Base-by-base conservation (phyloP, 2,329 filamentous ascomycete species). In the Talaromyces sp. region DNA sequence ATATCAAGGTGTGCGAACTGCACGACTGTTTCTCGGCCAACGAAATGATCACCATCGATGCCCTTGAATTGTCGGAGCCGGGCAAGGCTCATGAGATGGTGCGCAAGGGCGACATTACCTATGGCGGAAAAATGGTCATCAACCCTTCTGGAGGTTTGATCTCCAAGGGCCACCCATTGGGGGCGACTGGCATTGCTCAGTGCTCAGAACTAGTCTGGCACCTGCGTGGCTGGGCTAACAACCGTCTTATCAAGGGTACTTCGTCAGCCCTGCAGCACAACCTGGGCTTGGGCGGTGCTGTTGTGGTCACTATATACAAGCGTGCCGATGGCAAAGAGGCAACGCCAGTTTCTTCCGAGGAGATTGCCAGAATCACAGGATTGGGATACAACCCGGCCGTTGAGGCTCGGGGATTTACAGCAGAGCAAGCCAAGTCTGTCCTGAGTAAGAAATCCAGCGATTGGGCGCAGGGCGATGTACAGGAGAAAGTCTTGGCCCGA, bases 11-110 rank as follows among this genome's bases (percentile, higher is more conserved):
- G 16, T 92, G 91, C 71, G 94, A 98, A 80, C 82, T 98, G 64
- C 95, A 98, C 78, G 95, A 98, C 80, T 98, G 95, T 81, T 98
- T 98, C 84, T 92, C 88, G 18, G 88, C 94, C 30, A 98, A 98
- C 75, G 91, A 98, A 81, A 90, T 98, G 89, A 85, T 95, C 57
- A 88, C 87, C 1, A 87, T 98, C 57, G 94, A 98, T 73, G 91
- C 91, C 0, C 83, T 98, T 0, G 92, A 92, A 1, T 83, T 98
- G 10, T 86, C 83, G 47, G 87, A 87, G 62, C 86, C 84, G 14
- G 94, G 94, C 16, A 94, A 92, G 75, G 95, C 94, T 0, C 93
- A 97, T 74, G 92, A 97, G 77, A 87, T 97, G 76, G 92, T 98
- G 28, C 87, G 92, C 50, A 79, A 78, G 9, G 93, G 93, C 31